Base-by-base conservation (phyloP, 495 filamentous ascomycete genomes). In the Daldinia loculata region DNA sequence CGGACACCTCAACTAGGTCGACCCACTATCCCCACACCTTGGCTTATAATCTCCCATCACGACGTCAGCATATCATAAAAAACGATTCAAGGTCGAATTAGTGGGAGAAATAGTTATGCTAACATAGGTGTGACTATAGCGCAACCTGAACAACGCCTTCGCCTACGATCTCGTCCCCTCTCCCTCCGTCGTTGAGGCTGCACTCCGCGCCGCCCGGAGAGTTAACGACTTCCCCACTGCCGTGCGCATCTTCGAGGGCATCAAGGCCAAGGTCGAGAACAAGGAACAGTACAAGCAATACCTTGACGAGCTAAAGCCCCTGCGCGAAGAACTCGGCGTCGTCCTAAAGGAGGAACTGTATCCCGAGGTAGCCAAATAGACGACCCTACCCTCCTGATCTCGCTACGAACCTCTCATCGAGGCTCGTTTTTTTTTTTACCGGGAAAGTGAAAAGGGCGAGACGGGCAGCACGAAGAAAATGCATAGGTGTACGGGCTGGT, bases 221-320 rank as follows among this genome's bases (percentile, higher is more conserved):
- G 96, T 99, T 78, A 97, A 99, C 84, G 95, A 99, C 86, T 98
- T 90, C 87, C 95, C 95, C 72, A 98, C 95, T 67, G 96, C 95
- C 71, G 95, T 98, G 73, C 89, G 95, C 67, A 90, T 99, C 78
- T 99, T 99, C 82, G 95, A 99, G 86, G 95, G 95, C 78, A 91
- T 99, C 89, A 97, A 97, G 84, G 93, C 93, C 83, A 99, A 99
- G 88, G 96, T 98, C 73, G 96, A 99, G 86, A 98, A 95, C 89
- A 89, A 91, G 81, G 88, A 89, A 72, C 95, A 99, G 85, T 99
- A 99, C 85, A 86, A 98, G 80, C 92, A 98, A 84, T 99, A 99
- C 84, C 90, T 99, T 60, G 86, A 91, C 74, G 90, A 96, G 82
- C 94, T 99, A 61, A 93, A 96, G 85, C 85, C 89, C 71, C 86